Evolutionary conservation across 2,329 filamentous ascomycete genomes (phyloP).

Genomic region (Pezicula neosporulosa): DNA sequence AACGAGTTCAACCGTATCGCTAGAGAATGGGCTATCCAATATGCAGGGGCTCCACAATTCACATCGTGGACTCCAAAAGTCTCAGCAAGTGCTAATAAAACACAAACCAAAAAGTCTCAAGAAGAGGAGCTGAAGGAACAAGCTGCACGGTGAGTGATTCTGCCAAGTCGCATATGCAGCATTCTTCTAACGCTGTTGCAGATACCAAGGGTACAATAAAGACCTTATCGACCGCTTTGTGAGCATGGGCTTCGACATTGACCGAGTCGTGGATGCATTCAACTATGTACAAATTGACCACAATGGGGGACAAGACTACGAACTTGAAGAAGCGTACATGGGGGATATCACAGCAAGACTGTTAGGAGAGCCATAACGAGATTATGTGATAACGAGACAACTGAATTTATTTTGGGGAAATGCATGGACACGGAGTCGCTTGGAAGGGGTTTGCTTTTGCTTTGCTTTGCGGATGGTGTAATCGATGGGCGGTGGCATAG

Average conservation of each 20-base stretch:
- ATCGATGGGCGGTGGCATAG: too few relatives aligned
- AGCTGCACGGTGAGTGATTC: slow-evolving; percentile 14
- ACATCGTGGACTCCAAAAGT: slow-evolving; percentile 42
- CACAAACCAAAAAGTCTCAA: slow-evolving; percentile 19
- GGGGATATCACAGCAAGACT: slow-evolving; percentile 84
- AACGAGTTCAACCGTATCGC: slow-evolving; percentile 78
- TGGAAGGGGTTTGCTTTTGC: too few relatives aligned
- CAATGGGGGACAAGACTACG: slow-evolving; percentile 75
- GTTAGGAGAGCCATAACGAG: slow-evolving; percentile 64
- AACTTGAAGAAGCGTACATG: slow-evolving; percentile 86
- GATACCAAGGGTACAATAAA: slow-evolving; percentile 85
- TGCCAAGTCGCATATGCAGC: background rate
- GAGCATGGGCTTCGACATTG: slow-evolving; percentile 87
- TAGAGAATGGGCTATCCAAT: slow-evolving; percentile 83
- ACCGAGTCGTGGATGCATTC: slow-evolving; percentile 83
- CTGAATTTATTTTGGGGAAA: background rate
- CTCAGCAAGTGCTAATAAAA: slow-evolving; percentile 30
- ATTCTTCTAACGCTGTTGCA: slow-evolving; percentile 33
- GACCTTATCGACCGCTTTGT: slow-evolving; percentile 80
- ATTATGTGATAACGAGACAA: background rate
- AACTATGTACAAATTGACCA: slow-evolving; percentile 76
- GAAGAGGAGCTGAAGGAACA: slow-evolving; percentile 24
- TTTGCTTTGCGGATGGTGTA: too few relatives aligned
- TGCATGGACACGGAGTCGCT: background rate
- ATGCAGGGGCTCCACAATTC: slow-evolving; percentile 70